Conservation (phyloP, 441 rosid species). For the Biscutella auriculata region DNA sequence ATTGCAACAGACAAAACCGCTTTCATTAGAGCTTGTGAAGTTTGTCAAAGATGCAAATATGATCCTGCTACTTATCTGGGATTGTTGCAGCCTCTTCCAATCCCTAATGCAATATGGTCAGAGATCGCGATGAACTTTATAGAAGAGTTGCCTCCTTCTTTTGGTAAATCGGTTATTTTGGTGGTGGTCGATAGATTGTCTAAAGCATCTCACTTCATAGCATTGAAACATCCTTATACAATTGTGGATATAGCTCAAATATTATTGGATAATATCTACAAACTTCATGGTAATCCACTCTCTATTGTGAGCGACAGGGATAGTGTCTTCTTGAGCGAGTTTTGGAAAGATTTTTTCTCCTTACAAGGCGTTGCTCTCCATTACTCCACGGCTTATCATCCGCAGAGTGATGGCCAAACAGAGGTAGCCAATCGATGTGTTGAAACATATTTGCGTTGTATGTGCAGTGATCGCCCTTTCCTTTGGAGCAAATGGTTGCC, state of each 20-base stretch:
- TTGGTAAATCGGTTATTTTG: not conserved
- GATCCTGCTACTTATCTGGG: not conserved
- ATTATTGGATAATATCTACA: not conserved
- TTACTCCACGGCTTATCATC: not conserved
- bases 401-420: not conserved
- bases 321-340: not conserved
- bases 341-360: not conserved
- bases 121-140: not conserved
- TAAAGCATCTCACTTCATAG: not conserved
- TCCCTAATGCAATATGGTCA: not conserved
- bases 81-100: fast-evolving
- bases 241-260: too few relatives aligned
- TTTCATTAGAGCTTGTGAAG: too few relatives aligned
- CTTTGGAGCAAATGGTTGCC: not conserved
- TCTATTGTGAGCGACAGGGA: not conserved
- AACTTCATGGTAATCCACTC: not conserved
- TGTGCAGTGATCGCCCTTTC: not conserved
- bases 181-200: not conserved
- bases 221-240: too few relatives aligned
- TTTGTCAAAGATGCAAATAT: not conserved
- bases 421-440: not conserved
- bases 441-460: not conserved
- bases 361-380: not conserved
- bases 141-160: not conserved
- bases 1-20: too few relatives aligned